Evolutionary conservation across 306 rosid species (phyloP).

Genomic region (Lathyrus oleraceus): DNA sequence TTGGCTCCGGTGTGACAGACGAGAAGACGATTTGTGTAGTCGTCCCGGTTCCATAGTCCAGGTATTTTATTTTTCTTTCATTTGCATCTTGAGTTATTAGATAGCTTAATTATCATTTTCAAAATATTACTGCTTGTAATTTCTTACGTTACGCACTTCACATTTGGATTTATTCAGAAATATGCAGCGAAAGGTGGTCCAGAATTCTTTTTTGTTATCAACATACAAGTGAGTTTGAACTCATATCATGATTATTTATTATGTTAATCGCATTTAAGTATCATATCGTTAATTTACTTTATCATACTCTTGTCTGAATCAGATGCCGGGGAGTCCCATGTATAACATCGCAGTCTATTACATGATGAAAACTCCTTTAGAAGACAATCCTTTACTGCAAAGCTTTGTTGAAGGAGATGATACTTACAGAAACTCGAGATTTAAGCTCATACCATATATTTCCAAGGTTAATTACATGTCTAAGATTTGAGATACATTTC

Average conservation of each 20-base stretch:
- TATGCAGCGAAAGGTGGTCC: slow-evolving; percentile 66
- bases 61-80: slow-evolving; percentile 43
- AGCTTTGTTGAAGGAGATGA: slow-evolving; percentile 86
- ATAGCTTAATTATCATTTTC: not conserved
- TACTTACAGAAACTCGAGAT: slow-evolving; percentile 80
- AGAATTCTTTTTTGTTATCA: slow-evolving; percentile 79
- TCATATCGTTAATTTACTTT: slow-evolving; percentile 4
- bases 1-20: slow-evolving; percentile 64
- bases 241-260: slow-evolving; percentile 7
- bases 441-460: slow-evolving; percentile 80
- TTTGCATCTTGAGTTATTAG: not conserved
- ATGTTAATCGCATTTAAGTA: slow-evolving; percentile 15
- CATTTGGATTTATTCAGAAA: slow-evolving; percentile 50
- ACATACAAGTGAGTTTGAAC: slow-evolving; percentile 58
- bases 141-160: slow-evolving; percentile 12
- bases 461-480: slow-evolving; percentile 39
- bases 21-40: slow-evolving; percentile 75
- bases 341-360: slow-evolving; percentile 72
- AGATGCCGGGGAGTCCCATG: slow-evolving; percentile 72
- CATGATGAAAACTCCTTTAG: slow-evolving; percentile 73
- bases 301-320: slow-evolving; percentile 11
- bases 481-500: slow-evolving; percentile 7
- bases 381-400: slow-evolving; percentile 62
- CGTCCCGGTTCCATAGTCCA: slow-evolving; percentile 71
- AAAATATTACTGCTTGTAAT: slow-evolving; percentile 3